Evolutionary conservation across 2,329 filamentous ascomycete species (phyloP), one percentile per base, ranked within the genome.

Genomic region (Cercospora sesami): DNA sequence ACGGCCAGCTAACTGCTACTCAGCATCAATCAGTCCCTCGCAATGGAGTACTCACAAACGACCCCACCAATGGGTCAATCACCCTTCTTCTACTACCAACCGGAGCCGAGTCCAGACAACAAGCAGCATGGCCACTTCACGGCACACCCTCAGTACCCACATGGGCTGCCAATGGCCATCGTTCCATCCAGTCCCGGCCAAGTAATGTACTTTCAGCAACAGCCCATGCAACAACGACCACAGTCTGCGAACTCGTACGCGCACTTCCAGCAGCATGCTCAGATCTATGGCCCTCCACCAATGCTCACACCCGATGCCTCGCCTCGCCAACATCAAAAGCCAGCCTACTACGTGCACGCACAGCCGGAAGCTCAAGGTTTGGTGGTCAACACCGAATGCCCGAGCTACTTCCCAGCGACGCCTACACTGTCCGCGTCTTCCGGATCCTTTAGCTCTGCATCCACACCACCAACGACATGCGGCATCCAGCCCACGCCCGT

Each of bases 1-100:
- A 68, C 48, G 66, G 61, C 48, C 60, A 66, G 61, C 69, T 71
- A 67, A 72, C 72, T 58, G 66, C 65, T 65, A 65, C 66, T 70
- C 68, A 70, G 68, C 70, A 71, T 36, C 63, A 70, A 59, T 51
- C 42, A 45, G 51, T 61, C 58, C 51, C 48, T 65, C 53, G 68
- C 68, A 71, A 79, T 79, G 78, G 77, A 79, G 63, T 78, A 78
- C 74, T 81, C 67, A 72, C 81, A 73, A 80, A 82, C 80, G 80
- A 86, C 76, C 87, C 76, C 76, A 64, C 76, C 76, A 39, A 75
- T 91, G 85, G 88, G 86, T 69, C 90, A 91, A 81, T 87, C 89
- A 73, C 84, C 91, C 68, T 96, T 93, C 85, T 94, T 91, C 86
- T 95, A 94, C 85, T 96, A 94, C 84, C 90, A 88, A 76, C 89